Percentiles rank a stretch among this genome's conserved stretches.
Evolutionary conservation across 768 basidiomycete genomes (phyloP).

Genomic region (Tephrocybe rancida): DNA sequence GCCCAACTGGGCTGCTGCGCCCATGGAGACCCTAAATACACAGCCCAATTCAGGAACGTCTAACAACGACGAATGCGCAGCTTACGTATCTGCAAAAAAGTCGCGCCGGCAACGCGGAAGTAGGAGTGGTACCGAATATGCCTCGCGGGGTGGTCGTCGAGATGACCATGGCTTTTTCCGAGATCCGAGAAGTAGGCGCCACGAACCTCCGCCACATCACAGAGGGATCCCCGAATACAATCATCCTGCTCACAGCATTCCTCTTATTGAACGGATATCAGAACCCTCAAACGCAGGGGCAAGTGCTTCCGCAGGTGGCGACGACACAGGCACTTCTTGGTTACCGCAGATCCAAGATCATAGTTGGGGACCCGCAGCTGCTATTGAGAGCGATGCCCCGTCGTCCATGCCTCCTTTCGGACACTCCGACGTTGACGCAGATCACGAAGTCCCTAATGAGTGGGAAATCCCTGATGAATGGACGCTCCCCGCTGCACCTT

Average conservation of each 20-base stretch:
- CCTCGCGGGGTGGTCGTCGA: background rate
- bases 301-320: background rate
- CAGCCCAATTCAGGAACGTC: background rate
- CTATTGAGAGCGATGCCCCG: background rate
- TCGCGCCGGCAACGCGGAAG: constrained; percentile 3
- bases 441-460: background rate
- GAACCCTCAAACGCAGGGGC: background rate
- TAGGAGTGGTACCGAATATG: background rate
- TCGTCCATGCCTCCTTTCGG: background rate
- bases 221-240: background rate
- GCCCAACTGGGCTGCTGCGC: constrained; percentile 18
- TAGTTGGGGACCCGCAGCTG: background rate
- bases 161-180: background rate
- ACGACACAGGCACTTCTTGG: constrained; percentile 5
- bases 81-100: background rate
- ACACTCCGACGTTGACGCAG: constrained; percentile 7
- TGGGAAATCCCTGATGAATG: background rate
- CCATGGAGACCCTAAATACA: background rate
- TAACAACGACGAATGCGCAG: background rate
- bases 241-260: background rate
- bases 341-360: background rate
- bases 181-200: background rate
- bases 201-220: constrained; percentile 8
- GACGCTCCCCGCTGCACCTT: background rate
- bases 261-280: constrained; percentile 1